Base-by-base conservation (phyloP, 371 early-diverging fungal species). In the Mucor mucedo region DNA sequence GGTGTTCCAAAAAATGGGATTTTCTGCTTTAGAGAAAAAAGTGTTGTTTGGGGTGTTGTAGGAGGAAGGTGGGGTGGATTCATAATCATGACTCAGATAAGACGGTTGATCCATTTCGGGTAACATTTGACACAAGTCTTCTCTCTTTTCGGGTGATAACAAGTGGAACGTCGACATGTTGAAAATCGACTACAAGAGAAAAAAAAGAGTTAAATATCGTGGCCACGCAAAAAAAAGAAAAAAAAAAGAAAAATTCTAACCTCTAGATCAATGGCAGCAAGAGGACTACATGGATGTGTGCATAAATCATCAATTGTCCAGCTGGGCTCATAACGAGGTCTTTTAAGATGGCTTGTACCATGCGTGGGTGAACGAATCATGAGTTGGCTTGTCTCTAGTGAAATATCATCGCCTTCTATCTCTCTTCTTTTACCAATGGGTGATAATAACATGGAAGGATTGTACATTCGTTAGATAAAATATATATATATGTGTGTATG, bases 121-220 rank as follows among this genome's bases (percentile, higher is more conserved):
- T 58, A 80, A 54, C 40, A 78, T 55, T 13, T 67, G 66, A 39
- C 64, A 63, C 13, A 76, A 61, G 53, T 78, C 75, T 21, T 65
- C 65, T 62, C 69, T 66, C 42, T 71, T 74, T 27, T 76, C 68
- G 42, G 74, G 68, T 52, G 76, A 55, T 40, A 80, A 59, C 14
- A 76, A 62, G 60, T 80, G 75, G 64, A 80, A 80, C 10, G 59
- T 66, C 11, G 75, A 61, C 55, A 69, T 47, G 61, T 75, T 73
- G 60, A 78, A 78, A 21, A 78, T 65, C 21, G 75, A 66, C 78
- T 80, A n/a, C n/a, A n/a, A n/a, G n/a, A n/a, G n/a, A n/a, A n/a
- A n/a, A n/a, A n/a, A n/a, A n/a, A n/a, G n/a, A n/a, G n/a, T n/a
- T n/a, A n/a, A n/a, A n/a, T n/a, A n/a, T n/a, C n/a, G n/a, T n/a